These are phyloP conservation scores for Ensete glaucum DNA, from an alignment of 176 grass and related monocot genomes.

Conservation along the genomic window DNA sequence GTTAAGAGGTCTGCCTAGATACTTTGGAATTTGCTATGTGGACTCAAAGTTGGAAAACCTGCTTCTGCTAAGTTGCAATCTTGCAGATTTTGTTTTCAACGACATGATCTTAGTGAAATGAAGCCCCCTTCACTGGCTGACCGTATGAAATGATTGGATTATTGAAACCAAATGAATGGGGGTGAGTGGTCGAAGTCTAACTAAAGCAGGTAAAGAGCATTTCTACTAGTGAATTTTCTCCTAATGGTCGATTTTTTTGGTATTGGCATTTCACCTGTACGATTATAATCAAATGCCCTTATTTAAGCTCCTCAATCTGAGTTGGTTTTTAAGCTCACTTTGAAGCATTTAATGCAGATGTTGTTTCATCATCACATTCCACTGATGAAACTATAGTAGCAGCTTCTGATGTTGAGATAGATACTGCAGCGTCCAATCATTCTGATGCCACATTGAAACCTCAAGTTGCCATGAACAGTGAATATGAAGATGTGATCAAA, in stretches of 20 bases:
- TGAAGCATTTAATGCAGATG: constrained; percentile 39
- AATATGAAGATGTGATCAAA: constrained; percentile 29
- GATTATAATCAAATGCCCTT: neutral
- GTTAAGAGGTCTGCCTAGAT: too few relatives aligned
- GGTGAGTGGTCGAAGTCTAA: neutral
- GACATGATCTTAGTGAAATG: too few relatives aligned
- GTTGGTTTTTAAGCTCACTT: constrained; percentile 5
- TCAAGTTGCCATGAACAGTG: constrained; percentile 24
- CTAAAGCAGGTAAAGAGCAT: neutral
- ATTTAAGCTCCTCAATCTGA: neutral
- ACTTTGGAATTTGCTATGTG: too few relatives aligned
- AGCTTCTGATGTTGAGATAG: constrained; percentile 77
- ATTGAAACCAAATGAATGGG: neutral
- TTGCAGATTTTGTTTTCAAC: too few relatives aligned
- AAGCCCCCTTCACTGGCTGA: too few relatives aligned
- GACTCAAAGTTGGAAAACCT: too few relatives aligned
- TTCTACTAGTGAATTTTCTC: neutral
- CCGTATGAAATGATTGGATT: neutral
- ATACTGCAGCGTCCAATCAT: constrained; percentile 60
- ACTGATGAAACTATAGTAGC: constrained; percentile 84
- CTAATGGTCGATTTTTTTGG: neutral
- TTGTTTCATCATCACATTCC: constrained; percentile 72
- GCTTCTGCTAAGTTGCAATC: too few relatives aligned
- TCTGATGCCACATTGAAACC: constrained; percentile 20
- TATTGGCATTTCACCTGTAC: neutral